A percentile compares a stretch with the other conserved stretches of the same genome.
Conservation (phyloP, 257 asterid species). For the Solanum peruvianum region DNA sequence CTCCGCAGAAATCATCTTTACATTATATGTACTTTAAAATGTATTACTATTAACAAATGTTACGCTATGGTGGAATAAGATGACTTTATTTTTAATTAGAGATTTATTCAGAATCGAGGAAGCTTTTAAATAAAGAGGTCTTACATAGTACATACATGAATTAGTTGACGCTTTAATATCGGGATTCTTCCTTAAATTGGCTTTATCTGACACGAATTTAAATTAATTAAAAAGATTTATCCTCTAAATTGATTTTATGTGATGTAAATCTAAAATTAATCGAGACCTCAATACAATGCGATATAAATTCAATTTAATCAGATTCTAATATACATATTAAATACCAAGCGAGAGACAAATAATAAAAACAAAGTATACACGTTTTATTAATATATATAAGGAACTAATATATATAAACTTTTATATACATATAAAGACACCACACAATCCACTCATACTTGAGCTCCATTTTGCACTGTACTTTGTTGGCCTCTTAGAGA, state of each 20-base stretch:
- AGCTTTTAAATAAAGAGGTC: no score
- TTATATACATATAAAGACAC: not conserved
- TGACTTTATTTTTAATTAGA: not conserved
- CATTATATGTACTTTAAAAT: not conserved
- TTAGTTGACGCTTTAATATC: no score
- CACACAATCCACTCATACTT: not conserved
- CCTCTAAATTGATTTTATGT: no score
- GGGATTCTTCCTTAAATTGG: fast-evolving
- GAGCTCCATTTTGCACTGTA: not conserved
- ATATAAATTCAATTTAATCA: fast-evolving
- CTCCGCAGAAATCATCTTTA: fast-evolving
- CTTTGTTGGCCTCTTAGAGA: not conserved
- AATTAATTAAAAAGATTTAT: no score
- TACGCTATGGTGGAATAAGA: fast-evolving
- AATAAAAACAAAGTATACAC: not conserved
- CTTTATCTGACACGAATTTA: no score
- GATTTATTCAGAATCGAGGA: fast-evolving
- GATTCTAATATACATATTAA: no score
- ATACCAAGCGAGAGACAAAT: no score
- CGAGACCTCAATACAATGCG: fast-evolving
- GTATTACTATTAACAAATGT: not conserved
- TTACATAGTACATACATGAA: fast-evolving
- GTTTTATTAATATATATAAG: no score
- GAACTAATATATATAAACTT: no score
- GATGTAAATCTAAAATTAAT: fast-evolving